Percentiles rank a stretch among this genome's conserved stretches.
These are phyloP conservation scores for Catharanthus roseus DNA, from an alignment of 257 asterid genomes.

Conservation along the genomic window DNA sequence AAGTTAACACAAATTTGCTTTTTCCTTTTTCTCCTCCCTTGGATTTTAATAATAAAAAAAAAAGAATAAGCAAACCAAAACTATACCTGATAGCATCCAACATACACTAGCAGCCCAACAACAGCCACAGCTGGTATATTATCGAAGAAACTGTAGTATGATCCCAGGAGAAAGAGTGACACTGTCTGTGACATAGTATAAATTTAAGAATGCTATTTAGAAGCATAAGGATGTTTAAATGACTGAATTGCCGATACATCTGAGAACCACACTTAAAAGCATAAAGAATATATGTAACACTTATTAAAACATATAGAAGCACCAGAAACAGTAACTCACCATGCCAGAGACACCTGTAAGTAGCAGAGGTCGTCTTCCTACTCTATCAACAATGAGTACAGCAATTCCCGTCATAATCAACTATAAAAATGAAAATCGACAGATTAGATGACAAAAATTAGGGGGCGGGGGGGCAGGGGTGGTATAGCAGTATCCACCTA, in stretches of 20 bases:
- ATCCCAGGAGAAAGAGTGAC: constrained; percentile 85
- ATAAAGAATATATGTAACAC: not conserved
- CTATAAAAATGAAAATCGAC: constrained; percentile 31
- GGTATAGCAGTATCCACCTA: not conserved
- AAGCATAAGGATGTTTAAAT: not conserved
- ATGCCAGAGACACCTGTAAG: constrained; percentile 98
- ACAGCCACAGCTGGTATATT: constrained; percentile 73
- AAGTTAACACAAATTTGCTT: not conserved
- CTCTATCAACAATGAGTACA: constrained; percentile 65
- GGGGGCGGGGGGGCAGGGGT: not conserved
- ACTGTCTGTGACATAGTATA: constrained; percentile 51
- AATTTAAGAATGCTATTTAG: constrained; percentile 10
- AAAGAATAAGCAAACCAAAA: not conserved
- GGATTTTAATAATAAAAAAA: not conserved
- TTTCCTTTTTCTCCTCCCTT: not conserved
- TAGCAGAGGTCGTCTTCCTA: constrained; percentile 94
- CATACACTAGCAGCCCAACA: constrained; percentile 74
- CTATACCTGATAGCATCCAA: constrained; percentile 93
- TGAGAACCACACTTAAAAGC: not conserved
- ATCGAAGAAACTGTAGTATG: constrained; percentile 72
- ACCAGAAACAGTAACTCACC: constrained; percentile 41
- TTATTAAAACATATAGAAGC: not conserved
- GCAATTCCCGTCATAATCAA: constrained; percentile 89
- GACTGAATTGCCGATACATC: not conserved
- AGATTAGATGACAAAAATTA: constrained; percentile 2